Evolutionary conservation across 2,329 filamentous ascomycete species (phyloP).

Genomic region (Pseudogymnoascus sp.): DNA sequence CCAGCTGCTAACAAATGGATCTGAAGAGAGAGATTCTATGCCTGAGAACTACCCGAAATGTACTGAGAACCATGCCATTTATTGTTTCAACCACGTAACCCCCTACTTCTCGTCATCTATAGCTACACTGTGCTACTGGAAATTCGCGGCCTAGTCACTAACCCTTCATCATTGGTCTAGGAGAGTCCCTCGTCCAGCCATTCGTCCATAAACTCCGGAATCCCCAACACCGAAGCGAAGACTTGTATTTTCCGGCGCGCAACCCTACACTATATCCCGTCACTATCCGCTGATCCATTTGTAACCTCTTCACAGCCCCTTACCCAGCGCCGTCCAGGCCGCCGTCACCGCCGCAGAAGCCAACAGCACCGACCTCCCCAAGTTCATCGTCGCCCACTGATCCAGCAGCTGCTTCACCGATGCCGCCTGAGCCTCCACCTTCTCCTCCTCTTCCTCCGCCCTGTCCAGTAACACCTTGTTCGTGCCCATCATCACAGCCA

Average conservation of each 20-base stretch:
- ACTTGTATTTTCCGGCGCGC: neutral
- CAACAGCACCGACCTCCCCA: slow-evolving; percentile 33
- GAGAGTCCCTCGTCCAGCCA: neutral
- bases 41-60: no score
- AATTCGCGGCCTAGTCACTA: neutral
- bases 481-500: slow-evolving; percentile 35
- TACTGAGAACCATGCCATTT: no score
- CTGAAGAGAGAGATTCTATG: no score
- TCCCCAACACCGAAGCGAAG: neutral
- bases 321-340: slow-evolving; percentile 22
- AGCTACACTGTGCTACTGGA: neutral
- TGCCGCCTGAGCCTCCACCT: slow-evolving; percentile 31
- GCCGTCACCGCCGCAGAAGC: slow-evolving; percentile 23
- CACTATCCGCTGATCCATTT: no score
- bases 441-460: slow-evolving; percentile 30
- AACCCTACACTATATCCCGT: no score
- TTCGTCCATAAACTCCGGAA: neutral
- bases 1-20: no score
- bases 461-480: slow-evolving; percentile 41
- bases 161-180: neutral
- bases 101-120: neutral
- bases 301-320: neutral
- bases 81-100: no score
- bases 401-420: slow-evolving; percentile 45
- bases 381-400: slow-evolving; percentile 45